Evolutionary conservation across 495 filamentous ascomycete species (phyloP).

Genomic region (Penicillium fimorum): DNA sequence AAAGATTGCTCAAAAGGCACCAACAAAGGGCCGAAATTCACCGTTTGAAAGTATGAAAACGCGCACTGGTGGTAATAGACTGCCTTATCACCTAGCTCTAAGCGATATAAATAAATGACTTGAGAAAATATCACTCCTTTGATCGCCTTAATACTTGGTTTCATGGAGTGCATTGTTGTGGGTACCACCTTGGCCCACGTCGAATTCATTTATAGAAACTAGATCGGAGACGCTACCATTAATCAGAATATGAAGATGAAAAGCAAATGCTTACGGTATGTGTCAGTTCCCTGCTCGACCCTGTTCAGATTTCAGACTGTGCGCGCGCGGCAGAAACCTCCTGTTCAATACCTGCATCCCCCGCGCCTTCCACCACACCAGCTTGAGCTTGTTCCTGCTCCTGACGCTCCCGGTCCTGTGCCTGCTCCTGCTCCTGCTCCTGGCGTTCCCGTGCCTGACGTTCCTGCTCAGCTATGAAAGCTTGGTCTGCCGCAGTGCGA

Average conservation of each 20-base stretch:
- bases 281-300: neutral
- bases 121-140: no score
- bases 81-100: no score
- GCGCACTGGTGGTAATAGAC: no score
- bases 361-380: neutral
- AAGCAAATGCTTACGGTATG: neutral
- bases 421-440: constrained; percentile 14
- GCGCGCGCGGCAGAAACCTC: neutral
- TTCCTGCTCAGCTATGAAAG: constrained; percentile 43
- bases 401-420: neutral
- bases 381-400: neutral
- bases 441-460: constrained; percentile 23
- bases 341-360: neutral
- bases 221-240: neutral
- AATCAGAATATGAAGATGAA: neutral
- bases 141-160: neutral
- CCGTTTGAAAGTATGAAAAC: no score
- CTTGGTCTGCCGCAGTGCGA: constrained; percentile 56
- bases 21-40: no score
- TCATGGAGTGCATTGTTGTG: neutral
- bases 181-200: neutral
- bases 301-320: neutral
- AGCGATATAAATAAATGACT: no score
- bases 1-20: no score
- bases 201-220: neutral